Conservation (phyloP, 2,329 filamentous ascomycete species). For the Trichoderma hamatum region DNA sequence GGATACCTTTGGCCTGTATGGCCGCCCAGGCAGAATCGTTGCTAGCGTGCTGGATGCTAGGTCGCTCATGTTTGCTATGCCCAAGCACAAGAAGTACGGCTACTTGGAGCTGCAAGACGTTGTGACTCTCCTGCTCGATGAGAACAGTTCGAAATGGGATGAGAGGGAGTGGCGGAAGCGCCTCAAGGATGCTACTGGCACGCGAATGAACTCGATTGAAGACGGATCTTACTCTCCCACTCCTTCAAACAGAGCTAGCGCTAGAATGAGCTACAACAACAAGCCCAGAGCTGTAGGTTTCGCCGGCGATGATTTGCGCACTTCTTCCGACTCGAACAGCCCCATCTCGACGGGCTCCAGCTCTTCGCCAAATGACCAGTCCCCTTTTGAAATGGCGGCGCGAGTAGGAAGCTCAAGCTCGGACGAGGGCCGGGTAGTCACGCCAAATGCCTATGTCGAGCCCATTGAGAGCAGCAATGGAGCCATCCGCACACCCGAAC, state of each 20-base stretch:
- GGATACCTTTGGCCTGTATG: conserved; percentile 90
- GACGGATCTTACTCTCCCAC: conserved; percentile 55
- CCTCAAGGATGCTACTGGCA: conserved; percentile 84
- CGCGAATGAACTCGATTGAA: conserved; percentile 69
- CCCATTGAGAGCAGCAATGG: conserved; percentile 49
- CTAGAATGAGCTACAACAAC: conserved; percentile 55
- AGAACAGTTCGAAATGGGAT: conserved; percentile 72
- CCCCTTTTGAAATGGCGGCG: conserved; percentile 44
- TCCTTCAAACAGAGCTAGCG: conserved; percentile 62
- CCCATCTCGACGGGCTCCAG: conserved; percentile 36
- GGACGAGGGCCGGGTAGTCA: conserved; percentile 54
- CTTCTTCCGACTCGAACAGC: conserved; percentile 51
- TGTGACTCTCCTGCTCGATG: conserved; percentile 71
- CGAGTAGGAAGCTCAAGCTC: conserved; percentile 55
- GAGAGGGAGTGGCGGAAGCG: conserved; percentile 89
- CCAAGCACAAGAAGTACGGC: conserved; percentile 81
- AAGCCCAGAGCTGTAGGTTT: conserved; percentile 54
- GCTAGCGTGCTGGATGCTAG: conserved; percentile 84
- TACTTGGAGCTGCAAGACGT: conserved; percentile 91
- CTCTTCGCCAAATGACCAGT: conserved; percentile 42
- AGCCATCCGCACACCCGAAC: conserved; percentile 68
- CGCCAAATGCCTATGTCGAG: conserved; percentile 44
- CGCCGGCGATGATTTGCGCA: conserved; percentile 60
- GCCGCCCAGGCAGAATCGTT: conserved; percentile 81
- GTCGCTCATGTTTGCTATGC: conserved; percentile 98